These are phyloP conservation scores for Nakaseomyces sp. DNA, from an alignment of 1,139 yeast species.

Conservation along the genomic window DNA sequence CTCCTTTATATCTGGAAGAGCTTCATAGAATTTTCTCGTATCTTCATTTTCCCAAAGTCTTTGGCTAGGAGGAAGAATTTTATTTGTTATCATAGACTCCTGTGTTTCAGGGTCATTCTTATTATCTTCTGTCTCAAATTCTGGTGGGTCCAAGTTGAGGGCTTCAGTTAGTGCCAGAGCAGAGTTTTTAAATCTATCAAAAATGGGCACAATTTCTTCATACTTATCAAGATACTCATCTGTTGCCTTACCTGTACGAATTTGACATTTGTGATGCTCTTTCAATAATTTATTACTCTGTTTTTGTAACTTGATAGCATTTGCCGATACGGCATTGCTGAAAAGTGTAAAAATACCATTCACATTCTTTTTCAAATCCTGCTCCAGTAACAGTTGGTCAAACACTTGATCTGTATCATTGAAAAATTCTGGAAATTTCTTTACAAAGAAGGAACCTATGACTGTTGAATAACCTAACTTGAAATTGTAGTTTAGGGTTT, in stretches of 20 bases:
- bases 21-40: constrained; percentile 53
- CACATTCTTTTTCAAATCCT: constrained; percentile 3
- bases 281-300: constrained; percentile 33
- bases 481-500: constrained; percentile 43
- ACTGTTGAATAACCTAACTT: constrained; percentile 41
- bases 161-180: constrained; percentile 41
- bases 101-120: constrained; percentile 15
- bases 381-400: constrained; percentile 19
- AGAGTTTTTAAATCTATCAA: constrained; percentile 41
- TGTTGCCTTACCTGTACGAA: constrained; percentile 55
- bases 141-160: constrained; percentile 31
- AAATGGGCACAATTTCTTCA: constrained; percentile 34
- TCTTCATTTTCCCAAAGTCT: constrained; percentile 63
- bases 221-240: constrained; percentile 44
- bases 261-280: constrained; percentile 46
- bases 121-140: constrained; percentile 21
- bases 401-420: constrained; percentile 23
- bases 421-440: constrained; percentile 38
- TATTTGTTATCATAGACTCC: constrained; percentile 23
- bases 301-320: constrained; percentile 34
- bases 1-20: constrained; percentile 33
- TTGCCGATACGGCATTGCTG: constrained; percentile 38
- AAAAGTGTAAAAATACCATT: constrained; percentile 40
- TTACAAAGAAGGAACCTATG: constrained; percentile 43
- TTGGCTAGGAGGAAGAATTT: constrained; percentile 16